Base-by-base conservation (phyloP, 176 grass and related monocot species). In the Otatea glauca region DNA sequence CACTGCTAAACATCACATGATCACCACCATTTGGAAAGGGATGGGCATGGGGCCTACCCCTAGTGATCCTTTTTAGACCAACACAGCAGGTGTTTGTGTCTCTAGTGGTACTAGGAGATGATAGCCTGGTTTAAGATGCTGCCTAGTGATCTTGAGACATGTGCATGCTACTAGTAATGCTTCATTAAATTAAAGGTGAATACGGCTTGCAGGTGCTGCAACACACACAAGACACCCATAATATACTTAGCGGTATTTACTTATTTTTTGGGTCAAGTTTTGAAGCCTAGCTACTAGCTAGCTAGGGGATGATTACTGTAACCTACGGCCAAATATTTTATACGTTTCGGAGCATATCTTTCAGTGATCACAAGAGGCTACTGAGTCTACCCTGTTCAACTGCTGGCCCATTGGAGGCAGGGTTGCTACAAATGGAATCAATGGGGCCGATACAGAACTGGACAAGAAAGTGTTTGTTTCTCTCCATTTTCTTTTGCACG, bases 61-160 rank as follows among this genome's bases (percentile, higher is more conserved):
- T 90, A 90, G 87, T 74, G 58, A 86, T 55, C 58, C 72, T 68
- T 86, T 90, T 83, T 89, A 90, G 84, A 65, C 75, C 84, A 64
- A 7, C 59, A 62, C 67, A 25, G 80, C 89, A 90, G 89, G 89
- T 87, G 85, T 75, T 70, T 64, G 69, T 80, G 85, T 87, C 80
- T 87, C 84, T 83, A 91, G 80, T 53, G 49, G 15, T 58, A 51
- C 55, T 67, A 74, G n/a, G 62, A 63, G 72, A 62, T 17, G 54
- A 50, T 80, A 66, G 65, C 41, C 66, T 55, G 23, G 79, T 7
- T 91, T 87, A 91, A 83, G 68, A 90, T 90, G 80, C 65, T 76
- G 68, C 69, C 69, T 84, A 91, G 43, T 87, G 85, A 84, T 91
- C 85, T 91, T 80, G 85, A 91, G 85, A 84, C 89, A 91, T 91